Evolutionary conservation across 164 flowering plant genomes (phyloP).

Genomic region (Aristolochia contorta): DNA sequence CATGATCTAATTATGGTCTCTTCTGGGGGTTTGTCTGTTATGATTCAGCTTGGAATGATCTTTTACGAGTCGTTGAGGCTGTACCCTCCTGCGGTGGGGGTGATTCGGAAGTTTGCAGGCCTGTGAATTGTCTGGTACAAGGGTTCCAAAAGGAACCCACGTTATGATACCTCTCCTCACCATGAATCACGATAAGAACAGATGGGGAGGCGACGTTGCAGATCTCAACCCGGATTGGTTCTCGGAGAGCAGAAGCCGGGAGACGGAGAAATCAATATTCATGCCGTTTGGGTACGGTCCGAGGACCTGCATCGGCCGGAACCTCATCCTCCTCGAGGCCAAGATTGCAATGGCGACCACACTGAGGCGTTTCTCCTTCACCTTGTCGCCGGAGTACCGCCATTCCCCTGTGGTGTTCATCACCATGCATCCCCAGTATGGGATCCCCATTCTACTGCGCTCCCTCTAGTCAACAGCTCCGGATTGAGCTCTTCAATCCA

Average conservation of each 20-base stretch:
- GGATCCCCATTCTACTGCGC: not conserved
- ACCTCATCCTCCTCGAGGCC: slow-evolving; percentile 3
- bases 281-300: slow-evolving; percentile 6
- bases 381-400: not conserved
- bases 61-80: slow-evolving; percentile 3
- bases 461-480: not conserved
- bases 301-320: slow-evolving; percentile 3
- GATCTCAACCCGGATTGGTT: not conserved
- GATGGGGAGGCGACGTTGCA: slow-evolving; percentile 6
- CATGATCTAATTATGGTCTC: not conserved
- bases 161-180: slow-evolving; percentile 1
- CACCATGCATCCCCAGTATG: slow-evolving; percentile 2
- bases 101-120: not conserved
- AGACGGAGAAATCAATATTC: not conserved
- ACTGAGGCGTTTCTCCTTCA: slow-evolving; percentile 4
- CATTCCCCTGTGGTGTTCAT: slow-evolving; percentile 5
- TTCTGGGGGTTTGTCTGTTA: not conserved
- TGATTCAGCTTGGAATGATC: slow-evolving; percentile 2
- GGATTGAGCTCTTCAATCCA: too few species aligned
- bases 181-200: slow-evolving; percentile 3
- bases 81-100: slow-evolving; percentile 1
- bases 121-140: not conserved
- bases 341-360: slow-evolving; percentile 2
- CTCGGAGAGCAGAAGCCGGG: not conserved
- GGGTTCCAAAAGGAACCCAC: slow-evolving; percentile 3